Conservation (phyloP, 2,329 filamentous ascomycete species). For the Botryotinia narcissicola region DNA sequence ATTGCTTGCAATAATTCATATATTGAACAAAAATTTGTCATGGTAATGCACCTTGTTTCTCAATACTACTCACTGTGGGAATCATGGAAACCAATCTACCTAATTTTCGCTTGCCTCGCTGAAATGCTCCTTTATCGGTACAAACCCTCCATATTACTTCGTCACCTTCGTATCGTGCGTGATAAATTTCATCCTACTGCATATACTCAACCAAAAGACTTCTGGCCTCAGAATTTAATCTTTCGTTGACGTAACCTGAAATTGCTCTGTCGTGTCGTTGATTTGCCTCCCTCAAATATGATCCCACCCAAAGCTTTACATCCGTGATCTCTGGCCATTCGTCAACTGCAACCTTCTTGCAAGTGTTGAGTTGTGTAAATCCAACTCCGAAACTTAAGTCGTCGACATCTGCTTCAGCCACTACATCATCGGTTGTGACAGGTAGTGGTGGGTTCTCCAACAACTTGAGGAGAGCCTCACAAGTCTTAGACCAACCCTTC, state of each 20-base stretch:
- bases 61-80: constrained; percentile 19
- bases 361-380: constrained; percentile 91
- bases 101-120: constrained; percentile 18
- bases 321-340: constrained; percentile 83
- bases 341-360: constrained; percentile 70
- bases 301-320: constrained; percentile 72
- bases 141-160: constrained; percentile 15
- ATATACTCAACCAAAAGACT: constrained; percentile 49
- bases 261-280: constrained; percentile 68
- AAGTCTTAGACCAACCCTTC: constrained; percentile 90
- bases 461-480: constrained; percentile 82
- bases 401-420: constrained; percentile 87
- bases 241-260: constrained; percentile 66
- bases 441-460: constrained; percentile 78
- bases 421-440: constrained; percentile 68
- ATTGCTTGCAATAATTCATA: background rate
- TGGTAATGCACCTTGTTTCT: constrained; percentile 9
- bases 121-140: constrained; percentile 21
- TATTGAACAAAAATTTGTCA: background rate
- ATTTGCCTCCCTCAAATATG: constrained; percentile 69
- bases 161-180: constrained; percentile 9
- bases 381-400: constrained; percentile 93
- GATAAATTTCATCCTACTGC: constrained; percentile 28
- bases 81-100: constrained; percentile 19
- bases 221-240: constrained; percentile 61